Percentiles rank a stretch among this genome's conserved stretches.
phyloP scores from a whole-genome alignment of 1,284 basidiomycete genomes.

The Ganoderma lingzhi region DNA sequence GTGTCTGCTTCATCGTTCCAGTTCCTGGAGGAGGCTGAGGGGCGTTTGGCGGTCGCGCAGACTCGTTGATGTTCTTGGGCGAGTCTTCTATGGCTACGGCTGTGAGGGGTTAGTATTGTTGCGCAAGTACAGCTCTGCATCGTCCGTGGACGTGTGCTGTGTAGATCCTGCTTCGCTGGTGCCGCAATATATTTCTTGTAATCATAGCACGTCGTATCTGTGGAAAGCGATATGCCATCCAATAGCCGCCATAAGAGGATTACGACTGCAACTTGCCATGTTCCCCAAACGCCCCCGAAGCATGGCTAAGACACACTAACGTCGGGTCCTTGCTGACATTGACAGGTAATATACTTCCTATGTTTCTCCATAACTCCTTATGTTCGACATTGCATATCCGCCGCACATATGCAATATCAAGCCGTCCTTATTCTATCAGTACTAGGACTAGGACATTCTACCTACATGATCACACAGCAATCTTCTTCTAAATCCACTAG shows the following conservation, averaged over 20 bases:
- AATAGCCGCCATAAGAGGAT: neutral
- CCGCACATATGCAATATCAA: too few relatives aligned
- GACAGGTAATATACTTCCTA: too few relatives aligned
- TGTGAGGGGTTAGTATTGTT: neutral
- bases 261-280: too few relatives aligned
- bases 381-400: too few relatives aligned
- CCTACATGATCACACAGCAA: too few relatives aligned
- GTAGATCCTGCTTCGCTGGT: neutral
- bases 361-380: too few relatives aligned
- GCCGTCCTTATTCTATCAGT: too few relatives aligned
- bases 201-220: neutral
- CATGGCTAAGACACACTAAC: too few relatives aligned
- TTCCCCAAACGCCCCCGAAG: too few relatives aligned
- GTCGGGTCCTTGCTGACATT: too few relatives aligned
- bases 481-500: too few relatives aligned
- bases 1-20: slow-evolving; percentile 5
- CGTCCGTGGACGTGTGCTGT: neutral
- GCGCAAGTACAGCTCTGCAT: neutral
- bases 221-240: neutral
- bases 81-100: neutral
- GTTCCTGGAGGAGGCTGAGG: slow-evolving; percentile 7
- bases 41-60: neutral
- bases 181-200: slow-evolving; percentile 2
- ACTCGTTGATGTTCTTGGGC: neutral
- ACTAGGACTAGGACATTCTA: too few relatives aligned